Evolutionary conservation across 164 flowering plant genomes (phyloP), one percentile per base, ranked within the genome.

Genomic region (Platanus orientalis): DNA sequence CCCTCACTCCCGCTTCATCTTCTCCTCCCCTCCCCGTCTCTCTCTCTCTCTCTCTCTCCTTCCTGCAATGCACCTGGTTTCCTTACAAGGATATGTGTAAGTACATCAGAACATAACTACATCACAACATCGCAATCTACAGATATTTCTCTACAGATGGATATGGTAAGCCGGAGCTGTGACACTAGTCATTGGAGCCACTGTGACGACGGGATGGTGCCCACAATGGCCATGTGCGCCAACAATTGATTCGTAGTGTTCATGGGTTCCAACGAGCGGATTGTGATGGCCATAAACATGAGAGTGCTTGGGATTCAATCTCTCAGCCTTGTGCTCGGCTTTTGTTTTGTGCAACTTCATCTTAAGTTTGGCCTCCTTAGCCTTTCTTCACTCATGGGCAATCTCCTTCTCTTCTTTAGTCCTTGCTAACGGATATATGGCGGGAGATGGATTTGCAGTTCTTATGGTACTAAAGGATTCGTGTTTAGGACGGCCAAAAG

Each of bases 321-420:
- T 78, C 45, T 81, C 75, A 0, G 74, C 80, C 50, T 69, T 85
- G 75, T 78, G 79, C 24, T 70, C 27, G 0, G 82, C 86, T 52
- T 81, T 81, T 7, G 64, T 71, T 39, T 64, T 65, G 32, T 85
- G 86, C 19, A 81, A 47, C 68, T 84, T 75, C 85, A 76, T 81
- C 79, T 85, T 82, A 4, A 94, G 96, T 67, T 79, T 65, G 1
- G 86, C 87, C 42, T 85, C 93, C 63, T 81, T 86, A 0, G 80
- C 87, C 64, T 91, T 86, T 53, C 82, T 69, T 1, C 61, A 59
- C 76, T 91, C 87, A 0, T 72, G 57, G 0, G 93, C 96, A 47
- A 84, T 71, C 74, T 59, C 73, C 56, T 79, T 83, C 77, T 84
- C 84, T 25, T 77, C 87, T 69, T 61, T 49, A 0, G 85, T 81